Evolutionary conservation across 108 stramenopile genomes (phyloP).

Genomic region (Parmales sp.): DNA sequence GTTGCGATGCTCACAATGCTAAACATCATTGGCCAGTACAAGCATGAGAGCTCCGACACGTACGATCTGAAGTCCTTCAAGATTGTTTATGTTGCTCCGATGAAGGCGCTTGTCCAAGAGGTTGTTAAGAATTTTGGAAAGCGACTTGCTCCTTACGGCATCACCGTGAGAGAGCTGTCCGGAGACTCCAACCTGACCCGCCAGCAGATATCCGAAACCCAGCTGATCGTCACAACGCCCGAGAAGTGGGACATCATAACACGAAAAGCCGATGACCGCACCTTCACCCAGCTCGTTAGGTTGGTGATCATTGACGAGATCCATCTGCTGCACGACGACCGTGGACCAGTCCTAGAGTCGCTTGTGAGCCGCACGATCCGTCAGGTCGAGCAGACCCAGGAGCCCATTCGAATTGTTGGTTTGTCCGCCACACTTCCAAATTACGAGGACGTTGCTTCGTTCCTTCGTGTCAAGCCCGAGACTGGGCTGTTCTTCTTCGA

Average conservation of each 20-base stretch:
- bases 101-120: conserved; percentile 99
- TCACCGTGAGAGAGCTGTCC: conserved; percentile 89
- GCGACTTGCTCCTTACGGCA: conserved; percentile 70
- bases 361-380: conserved; percentile 91
- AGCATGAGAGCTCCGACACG: conserved; percentile 33
- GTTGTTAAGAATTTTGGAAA: conserved; percentile 89
- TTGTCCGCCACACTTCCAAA: conserved; percentile 98
- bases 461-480: conserved; percentile 88
- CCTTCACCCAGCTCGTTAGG: conserved; percentile 93
- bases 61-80: conserved; percentile 84
- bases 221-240: conserved; percentile 97
- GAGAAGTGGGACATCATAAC: conserved; percentile 99
- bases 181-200: conserved; percentile 94
- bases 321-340: conserved; percentile 95
- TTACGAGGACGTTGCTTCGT: conserved; percentile 96
- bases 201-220: conserved; percentile 92
- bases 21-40: conserved; percentile 84
- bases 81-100: conserved; percentile 98
- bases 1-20: conserved; percentile 89
- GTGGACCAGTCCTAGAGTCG: conserved; percentile 95
- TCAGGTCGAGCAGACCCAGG: conserved; percentile 87
- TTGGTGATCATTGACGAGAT: conserved; percentile 98
- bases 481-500: conserved; percentile 99
- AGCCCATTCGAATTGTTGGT: conserved; percentile 89
- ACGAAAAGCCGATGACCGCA: conserved; percentile 94